Percentiles rank a stretch among this genome's conserved stretches.
Evolutionary conservation across 495 filamentous ascomycete species (phyloP).

Genomic region (Saxophila tyrrhenica): DNA sequence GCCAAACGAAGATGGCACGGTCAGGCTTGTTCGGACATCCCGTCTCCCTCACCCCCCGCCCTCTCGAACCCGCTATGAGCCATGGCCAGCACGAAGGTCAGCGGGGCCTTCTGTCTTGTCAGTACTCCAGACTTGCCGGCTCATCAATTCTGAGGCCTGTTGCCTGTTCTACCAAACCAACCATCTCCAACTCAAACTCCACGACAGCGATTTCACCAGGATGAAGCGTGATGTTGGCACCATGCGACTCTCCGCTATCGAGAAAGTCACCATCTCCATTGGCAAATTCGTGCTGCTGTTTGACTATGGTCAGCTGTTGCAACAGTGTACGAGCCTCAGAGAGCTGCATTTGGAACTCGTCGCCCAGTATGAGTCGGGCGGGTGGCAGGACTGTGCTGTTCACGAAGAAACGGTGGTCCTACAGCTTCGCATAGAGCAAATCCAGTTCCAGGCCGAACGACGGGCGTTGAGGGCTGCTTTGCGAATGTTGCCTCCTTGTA

Average conservation of each 20-base stretch:
- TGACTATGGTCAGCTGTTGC: not conserved
- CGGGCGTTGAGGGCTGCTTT: too few relatives aligned
- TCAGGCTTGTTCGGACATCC: too few relatives aligned
- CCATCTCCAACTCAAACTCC: not conserved
- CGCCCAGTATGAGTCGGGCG: too few relatives aligned
- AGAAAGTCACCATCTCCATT: not conserved
- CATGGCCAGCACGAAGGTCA: not conserved
- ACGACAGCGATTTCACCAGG: not conserved
- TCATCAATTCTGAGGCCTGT: not conserved
- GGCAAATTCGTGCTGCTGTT: not conserved
- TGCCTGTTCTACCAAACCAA: not conserved
- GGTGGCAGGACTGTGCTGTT: too few relatives aligned
- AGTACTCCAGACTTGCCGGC: not conserved
- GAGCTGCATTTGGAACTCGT: not conserved
- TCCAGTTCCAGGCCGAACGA: too few relatives aligned
- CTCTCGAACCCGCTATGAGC: not conserved
- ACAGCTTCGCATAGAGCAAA: too few relatives aligned
- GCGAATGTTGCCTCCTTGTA: too few relatives aligned
- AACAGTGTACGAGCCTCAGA: not conserved
- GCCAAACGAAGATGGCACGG: not conserved
- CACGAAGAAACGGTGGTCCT: too few relatives aligned
- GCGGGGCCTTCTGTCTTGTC: not conserved
- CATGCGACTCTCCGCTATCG: not conserved
- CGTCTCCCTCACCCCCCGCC: too few relatives aligned
- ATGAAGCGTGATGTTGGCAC: not conserved